Percentiles rank a stretch among this genome's conserved stretches.
phyloP scores from a whole-genome alignment of 768 basidiomycete species.

The Trametes coccinea region DNA sequence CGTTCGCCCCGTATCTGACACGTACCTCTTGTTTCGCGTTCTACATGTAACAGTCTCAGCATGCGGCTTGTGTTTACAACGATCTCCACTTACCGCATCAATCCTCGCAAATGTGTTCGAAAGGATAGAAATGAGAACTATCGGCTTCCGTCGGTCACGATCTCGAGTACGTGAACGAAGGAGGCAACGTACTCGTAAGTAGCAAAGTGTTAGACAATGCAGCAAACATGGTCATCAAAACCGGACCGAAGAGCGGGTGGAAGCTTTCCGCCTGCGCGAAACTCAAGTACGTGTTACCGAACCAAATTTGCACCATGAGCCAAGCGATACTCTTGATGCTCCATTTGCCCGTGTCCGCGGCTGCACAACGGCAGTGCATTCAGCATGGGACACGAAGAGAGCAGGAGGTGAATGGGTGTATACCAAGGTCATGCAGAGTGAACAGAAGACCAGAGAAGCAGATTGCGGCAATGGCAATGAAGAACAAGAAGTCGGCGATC shows the following conservation, averaged over 20 bases:
- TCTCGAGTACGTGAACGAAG: neutral
- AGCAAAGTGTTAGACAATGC: slow-evolving; percentile 78
- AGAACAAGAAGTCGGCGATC: slow-evolving; percentile 78
- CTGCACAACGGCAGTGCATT: slow-evolving; percentile 16
- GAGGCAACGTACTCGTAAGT: slow-evolving; percentile 64
- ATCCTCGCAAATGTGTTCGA: slow-evolving; percentile 87
- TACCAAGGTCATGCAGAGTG: slow-evolving; percentile 55
- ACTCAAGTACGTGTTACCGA: slow-evolving; percentile 70
- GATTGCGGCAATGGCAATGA: slow-evolving; percentile 72
- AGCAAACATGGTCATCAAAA: slow-evolving; percentile 79
- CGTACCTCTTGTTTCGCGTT: slow-evolving; percentile 63
- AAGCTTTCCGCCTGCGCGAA: slow-evolving; percentile 44
- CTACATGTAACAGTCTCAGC: slow-evolving; percentile 26
- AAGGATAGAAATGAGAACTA: slow-evolving; percentile 82
- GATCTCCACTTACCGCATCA: slow-evolving; percentile 48
- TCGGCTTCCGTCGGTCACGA: neutral
- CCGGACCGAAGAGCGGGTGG: slow-evolving; percentile 66
- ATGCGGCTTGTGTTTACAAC: neutral
- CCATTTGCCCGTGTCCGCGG: slow-evolving; percentile 35
- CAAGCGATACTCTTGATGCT: slow-evolving; percentile 62
- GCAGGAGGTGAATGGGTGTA: neutral
- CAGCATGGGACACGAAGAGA: neutral
- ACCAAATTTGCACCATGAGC: slow-evolving; percentile 88
- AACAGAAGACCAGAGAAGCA: slow-evolving; percentile 80
- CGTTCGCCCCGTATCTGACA: neutral